Conservation (phyloP, 2,329 filamentous ascomycete genomes). For the Hypoxylon sp. region DNA sequence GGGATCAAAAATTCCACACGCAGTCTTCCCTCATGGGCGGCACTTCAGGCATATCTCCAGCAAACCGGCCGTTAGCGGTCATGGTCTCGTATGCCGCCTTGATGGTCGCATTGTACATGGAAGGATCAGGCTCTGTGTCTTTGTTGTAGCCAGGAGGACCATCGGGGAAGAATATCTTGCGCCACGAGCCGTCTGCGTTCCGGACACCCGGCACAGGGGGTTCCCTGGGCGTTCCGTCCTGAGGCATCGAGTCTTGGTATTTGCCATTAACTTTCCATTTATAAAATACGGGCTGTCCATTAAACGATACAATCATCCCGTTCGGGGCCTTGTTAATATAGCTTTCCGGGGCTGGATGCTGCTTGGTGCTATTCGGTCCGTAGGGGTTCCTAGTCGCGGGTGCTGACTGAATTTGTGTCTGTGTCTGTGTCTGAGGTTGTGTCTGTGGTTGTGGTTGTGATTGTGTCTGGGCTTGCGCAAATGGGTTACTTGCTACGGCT, state of each 20-base stretch:
- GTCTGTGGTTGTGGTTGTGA: slow-evolving; percentile 34
- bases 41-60: slow-evolving; percentile 80
- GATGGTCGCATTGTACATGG: slow-evolving; percentile 70
- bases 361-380: slow-evolving; percentile 60
- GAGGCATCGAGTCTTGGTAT: slow-evolving; percentile 43
- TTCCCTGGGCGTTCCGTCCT: slow-evolving; percentile 7
- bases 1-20: slow-evolving; percentile 76
- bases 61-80: slow-evolving; percentile 76
- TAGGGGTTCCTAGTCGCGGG: slow-evolving; percentile 57
- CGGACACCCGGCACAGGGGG: slow-evolving; percentile 62
- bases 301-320: slow-evolving; percentile 70
- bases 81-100: slow-evolving; percentile 76
- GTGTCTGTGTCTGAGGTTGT: slow-evolving; percentile 34
- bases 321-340: slow-evolving; percentile 62
- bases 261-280: slow-evolving; percentile 55
- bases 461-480: slow-evolving; percentile 46
- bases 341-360: slow-evolving; percentile 61
- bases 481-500: slow-evolving; percentile 47
- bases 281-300: slow-evolving; percentile 74
- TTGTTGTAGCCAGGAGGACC: slow-evolving; percentile 75
- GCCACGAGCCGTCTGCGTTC: slow-evolving; percentile 68
- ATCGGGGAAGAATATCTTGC: slow-evolving; percentile 80
- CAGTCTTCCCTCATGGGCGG: slow-evolving; percentile 85
- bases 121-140: slow-evolving; percentile 71
- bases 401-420: slow-evolving; percentile 34